phyloP scores from a whole-genome alignment of 2,329 filamentous ascomycete genomes.

The Aspergillus latus region DNA sequence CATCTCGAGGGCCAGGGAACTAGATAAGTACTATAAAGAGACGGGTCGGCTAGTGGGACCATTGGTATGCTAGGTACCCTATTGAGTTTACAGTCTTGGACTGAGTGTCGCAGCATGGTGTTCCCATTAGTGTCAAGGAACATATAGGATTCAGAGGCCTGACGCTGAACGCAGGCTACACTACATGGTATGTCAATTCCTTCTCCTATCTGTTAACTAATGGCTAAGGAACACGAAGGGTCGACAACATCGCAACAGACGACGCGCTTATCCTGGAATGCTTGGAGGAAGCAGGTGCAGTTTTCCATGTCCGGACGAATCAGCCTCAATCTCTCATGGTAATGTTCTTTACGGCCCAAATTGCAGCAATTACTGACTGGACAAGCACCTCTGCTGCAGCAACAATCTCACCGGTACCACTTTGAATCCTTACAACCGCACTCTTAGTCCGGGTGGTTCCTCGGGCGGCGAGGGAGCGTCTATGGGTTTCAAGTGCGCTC shows the following conservation, averaged over 20 bases:
- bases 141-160: conserved; percentile 59
- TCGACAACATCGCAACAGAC: conserved; percentile 35
- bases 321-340: conserved; percentile 45
- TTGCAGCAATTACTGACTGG: conserved; percentile 8
- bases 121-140: conserved; percentile 61
- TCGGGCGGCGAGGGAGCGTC: conserved; percentile 48
- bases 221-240: conserved; percentile 24
- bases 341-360: neutral
- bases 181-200: conserved; percentile 29
- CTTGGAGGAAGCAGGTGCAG: conserved; percentile 40
- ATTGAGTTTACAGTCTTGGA: neutral
- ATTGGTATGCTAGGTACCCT: conserved; percentile 27
- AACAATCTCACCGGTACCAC: conserved; percentile 46
- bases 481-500: conserved; percentile 43
- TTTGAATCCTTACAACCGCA: conserved; percentile 43
- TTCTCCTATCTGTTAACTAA: neutral
- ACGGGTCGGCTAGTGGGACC: conserved; percentile 51
- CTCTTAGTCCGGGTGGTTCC: conserved; percentile 43
- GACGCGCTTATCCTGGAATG: conserved; percentile 37
- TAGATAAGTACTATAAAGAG: conserved; percentile 32
- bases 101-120: conserved; percentile 1
- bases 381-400: conserved; percentile 36
- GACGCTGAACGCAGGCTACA: conserved; percentile 38
- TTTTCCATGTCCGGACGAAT: conserved; percentile 48
- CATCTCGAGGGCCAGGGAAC: conserved; percentile 32